Evolutionary conservation across 176 grass and related monocot species (phyloP).

Genomic region (Saccharum officinarum): DNA sequence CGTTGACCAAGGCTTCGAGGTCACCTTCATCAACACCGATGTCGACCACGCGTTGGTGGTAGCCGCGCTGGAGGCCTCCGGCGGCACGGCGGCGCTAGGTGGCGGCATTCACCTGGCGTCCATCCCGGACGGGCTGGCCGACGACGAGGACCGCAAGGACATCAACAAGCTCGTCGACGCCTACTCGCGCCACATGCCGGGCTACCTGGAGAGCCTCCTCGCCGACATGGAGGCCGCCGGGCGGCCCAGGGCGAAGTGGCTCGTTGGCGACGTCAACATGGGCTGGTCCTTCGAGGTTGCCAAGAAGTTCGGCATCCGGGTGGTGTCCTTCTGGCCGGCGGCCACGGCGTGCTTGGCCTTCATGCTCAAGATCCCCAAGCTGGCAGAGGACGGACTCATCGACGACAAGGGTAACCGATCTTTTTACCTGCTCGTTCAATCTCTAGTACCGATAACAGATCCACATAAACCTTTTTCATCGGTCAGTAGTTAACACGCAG

Average conservation of each 20-base stretch:
- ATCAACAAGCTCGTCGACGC: conserved; percentile 54
- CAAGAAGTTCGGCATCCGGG: conserved; percentile 45
- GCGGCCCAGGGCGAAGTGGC: conserved; percentile 29
- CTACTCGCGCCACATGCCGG: conserved; percentile 41
- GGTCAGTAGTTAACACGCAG: no score
- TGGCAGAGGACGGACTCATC: conserved; percentile 52
- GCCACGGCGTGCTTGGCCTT: conserved; percentile 39
- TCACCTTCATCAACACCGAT: conserved; percentile 82
- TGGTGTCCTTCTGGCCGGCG: conserved; percentile 49
- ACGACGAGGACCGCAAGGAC: conserved; percentile 68
- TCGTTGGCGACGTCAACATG: conserved; percentile 67
- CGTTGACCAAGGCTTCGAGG: conserved; percentile 66
- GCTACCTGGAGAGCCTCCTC: conserved; percentile 35
- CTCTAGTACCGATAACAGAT: no score
- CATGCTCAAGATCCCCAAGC: conserved; percentile 54
- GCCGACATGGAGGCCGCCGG: conserved; percentile 18
- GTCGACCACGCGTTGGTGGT: conserved; percentile 55
- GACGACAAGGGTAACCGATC: conserved; percentile 25
- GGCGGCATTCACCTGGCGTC: conserved; percentile 50
- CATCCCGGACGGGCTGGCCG: conserved; percentile 68
- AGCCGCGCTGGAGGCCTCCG: conserved; percentile 13
- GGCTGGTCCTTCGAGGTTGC: conserved; percentile 62
- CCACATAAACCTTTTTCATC: no score
- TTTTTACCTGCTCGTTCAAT: no score
- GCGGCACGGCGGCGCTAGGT: neutral